Conservation (phyloP, 192 early-diverging fungal genomes). For the Obelidium mucronatum region DNA sequence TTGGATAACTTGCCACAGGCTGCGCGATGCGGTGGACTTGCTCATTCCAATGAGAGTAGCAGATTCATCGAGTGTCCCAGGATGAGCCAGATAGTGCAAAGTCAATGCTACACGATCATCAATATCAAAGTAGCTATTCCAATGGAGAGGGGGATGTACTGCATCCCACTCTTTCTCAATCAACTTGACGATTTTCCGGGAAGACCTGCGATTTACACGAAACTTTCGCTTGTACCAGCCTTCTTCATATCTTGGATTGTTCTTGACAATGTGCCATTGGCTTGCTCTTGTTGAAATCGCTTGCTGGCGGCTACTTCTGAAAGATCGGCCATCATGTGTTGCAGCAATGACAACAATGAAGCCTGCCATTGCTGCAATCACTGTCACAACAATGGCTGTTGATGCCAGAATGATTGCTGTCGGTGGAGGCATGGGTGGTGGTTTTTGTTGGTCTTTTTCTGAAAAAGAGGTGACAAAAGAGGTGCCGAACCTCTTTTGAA, state of each 20-base stretch:
- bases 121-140: not conserved
- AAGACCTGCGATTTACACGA: not conserved
- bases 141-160: not conserved
- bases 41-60: constrained; percentile 20
- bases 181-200: not conserved
- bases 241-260: not conserved
- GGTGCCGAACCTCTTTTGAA: no score
- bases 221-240: constrained; percentile 6
- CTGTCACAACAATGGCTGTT: not conserved
- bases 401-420: no score
- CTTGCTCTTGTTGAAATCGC: not conserved
- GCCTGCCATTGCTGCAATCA: not conserved
- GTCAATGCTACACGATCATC: not conserved
- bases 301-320: not conserved
- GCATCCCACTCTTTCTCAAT: not conserved
- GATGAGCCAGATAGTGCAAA: constrained; percentile 18
- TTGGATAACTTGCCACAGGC: constrained; percentile 5
- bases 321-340: not conserved
- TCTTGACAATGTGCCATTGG: not conserved
- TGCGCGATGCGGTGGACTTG: not conserved
- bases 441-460: no score
- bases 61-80: constrained; percentile 7
- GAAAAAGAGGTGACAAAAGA: no score
- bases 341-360: not conserved
- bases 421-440: no score